These are phyloP conservation scores for Adiantum capillusveneris DNA, from an alignment of 75 land plant species.

Conservation along the genomic window DNA sequence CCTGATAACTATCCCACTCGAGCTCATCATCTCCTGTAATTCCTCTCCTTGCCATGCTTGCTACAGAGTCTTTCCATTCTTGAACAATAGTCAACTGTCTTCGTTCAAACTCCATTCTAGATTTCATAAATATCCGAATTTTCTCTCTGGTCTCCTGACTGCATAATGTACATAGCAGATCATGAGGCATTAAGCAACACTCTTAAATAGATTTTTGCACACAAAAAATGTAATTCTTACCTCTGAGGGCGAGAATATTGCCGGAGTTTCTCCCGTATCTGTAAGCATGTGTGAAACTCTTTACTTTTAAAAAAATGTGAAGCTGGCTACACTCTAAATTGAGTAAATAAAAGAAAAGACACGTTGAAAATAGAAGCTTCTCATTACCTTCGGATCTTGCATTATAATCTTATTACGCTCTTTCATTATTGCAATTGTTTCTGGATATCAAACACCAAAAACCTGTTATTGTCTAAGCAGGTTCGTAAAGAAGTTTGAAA, in stretches of 20 bases:
- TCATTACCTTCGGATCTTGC: constrained; percentile 91
- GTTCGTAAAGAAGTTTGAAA: too few relatives aligned
- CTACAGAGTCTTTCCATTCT: constrained; percentile 69
- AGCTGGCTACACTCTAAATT: too few relatives aligned
- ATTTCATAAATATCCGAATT: constrained; percentile 37
- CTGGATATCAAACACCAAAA: too few relatives aligned
- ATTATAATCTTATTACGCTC: constrained; percentile 76
- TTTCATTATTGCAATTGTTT: constrained; percentile 48
- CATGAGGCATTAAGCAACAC: not conserved
- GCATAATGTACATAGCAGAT: constrained; percentile 8
- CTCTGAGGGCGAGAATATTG: constrained; percentile 5
- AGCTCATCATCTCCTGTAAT: constrained; percentile 58
- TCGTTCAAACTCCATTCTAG: constrained; percentile 35
- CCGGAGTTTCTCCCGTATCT: constrained; percentile 1
- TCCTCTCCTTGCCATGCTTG: constrained; percentile 67
- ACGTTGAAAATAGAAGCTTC: too few relatives aligned
- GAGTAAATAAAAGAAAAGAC: too few relatives aligned
- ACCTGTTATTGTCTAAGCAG: too few relatives aligned
- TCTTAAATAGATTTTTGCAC: not conserved
- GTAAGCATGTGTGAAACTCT: too few relatives aligned
- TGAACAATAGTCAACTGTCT: constrained; percentile 48
- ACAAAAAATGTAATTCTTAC: not conserved
- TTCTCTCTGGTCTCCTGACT: constrained; percentile 60
- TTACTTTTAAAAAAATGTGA: too few relatives aligned
- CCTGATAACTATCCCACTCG: constrained; percentile 71